These are phyloP conservation scores for Penicillium pancosmium DNA, from an alignment of 495 filamentous ascomycete genomes.

Conservation along the genomic window DNA sequence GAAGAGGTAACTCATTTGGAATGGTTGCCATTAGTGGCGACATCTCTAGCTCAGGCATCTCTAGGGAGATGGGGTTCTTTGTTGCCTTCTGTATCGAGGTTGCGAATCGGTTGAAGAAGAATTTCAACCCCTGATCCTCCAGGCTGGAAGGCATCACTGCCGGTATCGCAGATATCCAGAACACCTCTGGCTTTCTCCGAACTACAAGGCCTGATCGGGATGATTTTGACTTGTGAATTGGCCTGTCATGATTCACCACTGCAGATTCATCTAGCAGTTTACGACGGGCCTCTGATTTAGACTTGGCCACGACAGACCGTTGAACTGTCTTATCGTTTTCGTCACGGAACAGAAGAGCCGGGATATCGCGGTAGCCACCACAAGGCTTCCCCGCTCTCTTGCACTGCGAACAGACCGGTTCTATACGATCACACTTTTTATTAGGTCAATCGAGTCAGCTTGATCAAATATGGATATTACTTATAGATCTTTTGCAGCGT, in stretches of 20 bases:
- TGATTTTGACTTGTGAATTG: background rate
- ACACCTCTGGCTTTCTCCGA: background rate
- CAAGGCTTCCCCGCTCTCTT: constrained; percentile 26
- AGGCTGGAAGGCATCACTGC: constrained; percentile 9
- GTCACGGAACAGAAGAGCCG: constrained; percentile 24
- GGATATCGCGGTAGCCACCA: constrained; percentile 29
- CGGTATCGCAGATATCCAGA: constrained; percentile 2
- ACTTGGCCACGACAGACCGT: constrained; percentile 22
- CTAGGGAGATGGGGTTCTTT: background rate
- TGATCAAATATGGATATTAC: background rate
- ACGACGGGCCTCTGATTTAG: constrained; percentile 15
- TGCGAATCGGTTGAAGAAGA: constrained; percentile 26
- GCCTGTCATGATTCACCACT: background rate
- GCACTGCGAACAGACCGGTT: constrained; percentile 30
- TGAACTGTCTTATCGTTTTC: constrained; percentile 28
- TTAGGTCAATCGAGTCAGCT: background rate
- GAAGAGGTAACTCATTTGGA: constrained; percentile 9
- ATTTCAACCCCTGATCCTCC: constrained; percentile 25
- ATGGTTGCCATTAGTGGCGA: constrained; percentile 11
- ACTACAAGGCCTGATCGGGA: constrained; percentile 5
- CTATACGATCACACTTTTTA: constrained; percentile 27
- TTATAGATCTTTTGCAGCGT: background rate
- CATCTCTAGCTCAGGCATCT: background rate
- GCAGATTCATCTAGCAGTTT: constrained; percentile 8
- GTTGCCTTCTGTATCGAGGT: constrained; percentile 1